These are phyloP conservation scores for Torulaspora pretoriensis DNA, from an alignment of 1,139 yeast species.

Conservation along the genomic window DNA sequence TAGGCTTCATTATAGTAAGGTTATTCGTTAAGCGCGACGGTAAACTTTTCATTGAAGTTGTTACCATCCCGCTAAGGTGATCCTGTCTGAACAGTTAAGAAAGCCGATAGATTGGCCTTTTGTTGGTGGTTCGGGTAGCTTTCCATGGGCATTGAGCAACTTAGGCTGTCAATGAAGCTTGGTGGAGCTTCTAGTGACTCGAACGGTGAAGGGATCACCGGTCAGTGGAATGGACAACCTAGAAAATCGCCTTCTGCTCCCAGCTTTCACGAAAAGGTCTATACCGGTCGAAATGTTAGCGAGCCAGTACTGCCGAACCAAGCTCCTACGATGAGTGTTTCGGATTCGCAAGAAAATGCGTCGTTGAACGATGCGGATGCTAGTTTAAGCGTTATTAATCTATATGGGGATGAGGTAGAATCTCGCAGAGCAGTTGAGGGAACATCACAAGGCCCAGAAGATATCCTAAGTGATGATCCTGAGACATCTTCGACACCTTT, in stretches of 20 bases:
- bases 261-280: slow-evolving; percentile 22
- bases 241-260: slow-evolving; percentile 34
- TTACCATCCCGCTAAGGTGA: not conserved
- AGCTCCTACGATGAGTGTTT: slow-evolving; percentile 4
- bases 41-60: slow-evolving; percentile 5
- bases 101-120: not conserved
- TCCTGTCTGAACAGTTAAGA: not conserved
- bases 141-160: slow-evolving; percentile 12
- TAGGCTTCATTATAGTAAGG: not conserved
- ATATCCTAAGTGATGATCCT: slow-evolving; percentile 13
- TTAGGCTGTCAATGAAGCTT: slow-evolving; percentile 10
- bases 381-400: slow-evolving; percentile 29
- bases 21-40: slow-evolving; percentile 8
- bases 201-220: slow-evolving; percentile 1
- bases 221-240: slow-evolving; percentile 11
- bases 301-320: slow-evolving; percentile 12
- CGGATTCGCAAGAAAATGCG: slow-evolving; percentile 6
- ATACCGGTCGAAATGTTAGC: slow-evolving; percentile 9
- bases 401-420: slow-evolving; percentile 28
- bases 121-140: not conserved
- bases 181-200: slow-evolving; percentile 7
- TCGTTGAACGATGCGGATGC: slow-evolving; percentile 22
- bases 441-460: slow-evolving; percentile 11
- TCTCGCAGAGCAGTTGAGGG: slow-evolving; percentile 15
- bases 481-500: slow-evolving; percentile 7